phyloP scores from a whole-genome alignment of 2,329 filamentous ascomycete species.

The Teratosphaeriaceae sp. region DNA sequence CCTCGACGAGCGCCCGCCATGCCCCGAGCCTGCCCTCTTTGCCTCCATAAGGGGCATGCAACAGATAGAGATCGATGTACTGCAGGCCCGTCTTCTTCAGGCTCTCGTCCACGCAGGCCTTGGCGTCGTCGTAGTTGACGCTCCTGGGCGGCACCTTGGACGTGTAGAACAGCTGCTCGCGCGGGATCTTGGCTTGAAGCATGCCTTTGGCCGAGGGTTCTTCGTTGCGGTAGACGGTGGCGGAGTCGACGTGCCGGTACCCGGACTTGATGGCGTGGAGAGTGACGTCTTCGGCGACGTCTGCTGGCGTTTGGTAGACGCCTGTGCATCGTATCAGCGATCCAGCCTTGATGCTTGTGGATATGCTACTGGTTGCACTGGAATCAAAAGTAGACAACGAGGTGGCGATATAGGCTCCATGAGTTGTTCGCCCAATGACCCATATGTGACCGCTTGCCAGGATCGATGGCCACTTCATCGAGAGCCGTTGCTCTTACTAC shows the following conservation, averaged over 20 bases:
- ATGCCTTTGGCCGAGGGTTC: constrained; percentile 48
- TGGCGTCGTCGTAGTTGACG: constrained; percentile 58
- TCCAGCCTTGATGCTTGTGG: background rate
- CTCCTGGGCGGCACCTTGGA: constrained; percentile 49
- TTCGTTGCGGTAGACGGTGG: constrained; percentile 54
- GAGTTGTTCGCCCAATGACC: too few species aligned
- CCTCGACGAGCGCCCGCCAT: constrained; percentile 50
- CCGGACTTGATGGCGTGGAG: constrained; percentile 50
- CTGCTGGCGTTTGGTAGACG: constrained; percentile 43
- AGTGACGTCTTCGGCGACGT: constrained; percentile 52
- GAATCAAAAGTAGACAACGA: background rate
- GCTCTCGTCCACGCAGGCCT: constrained; percentile 56
- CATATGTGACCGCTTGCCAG: background rate
- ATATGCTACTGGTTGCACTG: background rate
- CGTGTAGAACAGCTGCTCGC: constrained; percentile 56
- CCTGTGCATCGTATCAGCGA: constrained; percentile 11
- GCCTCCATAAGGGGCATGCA: constrained; percentile 50
- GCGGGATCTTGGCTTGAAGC: constrained; percentile 43
- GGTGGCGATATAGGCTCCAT: background rate
- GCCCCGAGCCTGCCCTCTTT: constrained; percentile 43
- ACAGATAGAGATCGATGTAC: constrained; percentile 41
- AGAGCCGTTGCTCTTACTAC: too few species aligned
- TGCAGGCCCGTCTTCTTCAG: constrained; percentile 51
- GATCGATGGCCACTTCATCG: background rate
- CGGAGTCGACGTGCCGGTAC: constrained; percentile 56